These are phyloP conservation scores for Thalassiosira gravida DNA, from an alignment of 352 stramenopile genomes.

Conservation along the genomic window DNA sequence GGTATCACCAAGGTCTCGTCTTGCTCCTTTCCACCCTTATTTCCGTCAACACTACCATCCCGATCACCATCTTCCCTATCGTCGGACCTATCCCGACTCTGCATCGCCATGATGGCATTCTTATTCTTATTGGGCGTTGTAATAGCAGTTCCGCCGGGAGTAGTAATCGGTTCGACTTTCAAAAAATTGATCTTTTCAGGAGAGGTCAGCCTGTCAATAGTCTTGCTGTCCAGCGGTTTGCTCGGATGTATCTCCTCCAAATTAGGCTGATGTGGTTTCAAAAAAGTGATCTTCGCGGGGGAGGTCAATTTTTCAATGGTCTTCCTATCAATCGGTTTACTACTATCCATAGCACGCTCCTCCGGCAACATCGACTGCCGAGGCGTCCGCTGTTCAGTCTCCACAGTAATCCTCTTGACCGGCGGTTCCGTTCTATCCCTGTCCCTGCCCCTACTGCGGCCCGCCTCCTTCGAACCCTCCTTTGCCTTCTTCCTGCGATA, in stretches of 20 bases:
- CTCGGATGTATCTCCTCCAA: too few species aligned
- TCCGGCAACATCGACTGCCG: background rate
- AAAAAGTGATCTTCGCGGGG: background rate
- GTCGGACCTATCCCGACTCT: conserved; percentile 30
- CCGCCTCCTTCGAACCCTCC: background rate
- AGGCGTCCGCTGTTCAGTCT: background rate
- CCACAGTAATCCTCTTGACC: background rate
- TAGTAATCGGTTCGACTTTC: conserved; percentile 15
- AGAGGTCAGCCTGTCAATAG: background rate
- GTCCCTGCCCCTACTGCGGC: background rate
- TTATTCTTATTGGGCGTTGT: conserved; percentile 16
- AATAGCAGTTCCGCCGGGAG: too few species aligned
- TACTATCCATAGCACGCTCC: too few species aligned
- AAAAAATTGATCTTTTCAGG: conserved; percentile 22
- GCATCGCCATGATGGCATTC: conserved; percentile 28
- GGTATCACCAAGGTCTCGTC: conserved; percentile 1
- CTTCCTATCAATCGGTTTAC: background rate
- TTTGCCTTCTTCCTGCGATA: conserved; percentile 40
- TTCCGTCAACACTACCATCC: background rate
- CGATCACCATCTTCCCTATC: background rate
- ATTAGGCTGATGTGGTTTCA: too few species aligned
- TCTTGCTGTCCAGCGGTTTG: conserved; percentile 3
- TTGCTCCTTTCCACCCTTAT: background rate
- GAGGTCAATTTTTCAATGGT: background rate
- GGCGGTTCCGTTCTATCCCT: too few species aligned